Conservation (phyloP, 2,329 filamentous ascomycete genomes). For the Gaeumannomyces sp. region DNA sequence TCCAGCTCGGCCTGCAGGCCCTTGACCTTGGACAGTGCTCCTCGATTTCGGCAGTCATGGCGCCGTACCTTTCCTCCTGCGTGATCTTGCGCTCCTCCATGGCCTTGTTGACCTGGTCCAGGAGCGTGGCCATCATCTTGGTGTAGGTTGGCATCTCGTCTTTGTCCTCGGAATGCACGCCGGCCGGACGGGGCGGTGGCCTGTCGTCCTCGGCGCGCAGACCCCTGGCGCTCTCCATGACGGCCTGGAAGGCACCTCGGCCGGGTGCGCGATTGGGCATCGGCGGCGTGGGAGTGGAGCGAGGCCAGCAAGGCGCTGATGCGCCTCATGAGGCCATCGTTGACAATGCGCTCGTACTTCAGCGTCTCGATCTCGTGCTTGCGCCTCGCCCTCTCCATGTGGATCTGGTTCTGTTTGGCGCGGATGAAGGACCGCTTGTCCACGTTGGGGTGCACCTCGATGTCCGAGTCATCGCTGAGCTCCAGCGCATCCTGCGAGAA, state of each 20-base stretch:
- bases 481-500: conserved; percentile 70
- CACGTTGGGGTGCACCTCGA: conserved; percentile 98
- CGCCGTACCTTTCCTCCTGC: conserved; percentile 59
- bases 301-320: conserved; percentile 73
- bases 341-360: conserved; percentile 88
- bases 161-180: conserved; percentile 65
- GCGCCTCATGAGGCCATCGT: conserved; percentile 80
- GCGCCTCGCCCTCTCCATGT: conserved; percentile 79
- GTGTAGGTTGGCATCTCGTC: conserved; percentile 77
- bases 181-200: conserved; percentile 68
- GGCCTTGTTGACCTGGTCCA: conserved; percentile 85
- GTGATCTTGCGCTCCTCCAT: conserved; percentile 68
- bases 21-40: conserved; percentile 72
- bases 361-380: conserved; percentile 84
- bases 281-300: conserved; percentile 66
- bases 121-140: conserved; percentile 95
- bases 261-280: conserved; percentile 59
- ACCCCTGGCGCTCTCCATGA: conserved; percentile 70
- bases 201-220: conserved; percentile 66
- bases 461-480: conserved; percentile 95
- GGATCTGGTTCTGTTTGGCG: conserved; percentile 96
- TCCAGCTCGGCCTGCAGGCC: conserved; percentile 70
- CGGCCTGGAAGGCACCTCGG: conserved; percentile 82
- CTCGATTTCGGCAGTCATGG: conserved; percentile 72
- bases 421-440: conserved; percentile 98